Base-by-base conservation (phyloP, 208 protist species). In the Crithidia acanthocephali region DNA sequence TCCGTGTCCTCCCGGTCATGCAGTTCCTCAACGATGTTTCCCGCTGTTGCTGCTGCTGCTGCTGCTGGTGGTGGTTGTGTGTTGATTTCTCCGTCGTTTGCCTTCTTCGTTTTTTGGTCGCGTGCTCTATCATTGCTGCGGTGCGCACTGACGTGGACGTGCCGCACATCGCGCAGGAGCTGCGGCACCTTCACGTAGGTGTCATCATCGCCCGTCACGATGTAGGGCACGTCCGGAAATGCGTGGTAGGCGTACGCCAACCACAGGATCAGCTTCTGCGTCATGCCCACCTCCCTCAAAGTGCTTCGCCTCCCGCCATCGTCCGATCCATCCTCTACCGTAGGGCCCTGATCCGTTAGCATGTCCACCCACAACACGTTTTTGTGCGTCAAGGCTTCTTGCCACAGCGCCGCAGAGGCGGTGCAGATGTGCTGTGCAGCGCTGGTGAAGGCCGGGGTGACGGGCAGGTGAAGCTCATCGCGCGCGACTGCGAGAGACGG, bases 161-260 rank as follows among this genome's bases (percentile, higher is more conserved):
- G n/a, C 68, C 70, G 74, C 15, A 85, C 51, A 32, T 84, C 83
- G 40, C 67, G 57, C 32, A 88, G 66, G 37, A 72, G 80, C 68
- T 88, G 75, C 55, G 83, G 83, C 61, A 88, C 79, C 53, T 72
- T 76, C 40, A 84, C 18, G 45, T 81, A 88, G n/a, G 68, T 69
- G 64, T 87, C 82, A 65, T 87, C 82, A 37, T 87, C 82, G 28
- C 78, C 73, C 60, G 81, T 87, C 45, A 64, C 69, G 25, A 87
- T 44, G 58, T 75, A 87, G 44, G 45, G 35, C 33, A 70, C 71
- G 40, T 74, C 58, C 27, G 73, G 72, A 33, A 84, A 87, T 0
- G 70, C 20, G 37, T 57, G 44, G 52, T 82, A 64, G 56, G 70
- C 69, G 40, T 79, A 68, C 6, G 72, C 23, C 55, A 85, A 72